Evolutionary conservation across 345 rosid genomes (phyloP), one percentile per base, ranked within the genome.

Genomic region (Eucalyptus erythrocorys): DNA sequence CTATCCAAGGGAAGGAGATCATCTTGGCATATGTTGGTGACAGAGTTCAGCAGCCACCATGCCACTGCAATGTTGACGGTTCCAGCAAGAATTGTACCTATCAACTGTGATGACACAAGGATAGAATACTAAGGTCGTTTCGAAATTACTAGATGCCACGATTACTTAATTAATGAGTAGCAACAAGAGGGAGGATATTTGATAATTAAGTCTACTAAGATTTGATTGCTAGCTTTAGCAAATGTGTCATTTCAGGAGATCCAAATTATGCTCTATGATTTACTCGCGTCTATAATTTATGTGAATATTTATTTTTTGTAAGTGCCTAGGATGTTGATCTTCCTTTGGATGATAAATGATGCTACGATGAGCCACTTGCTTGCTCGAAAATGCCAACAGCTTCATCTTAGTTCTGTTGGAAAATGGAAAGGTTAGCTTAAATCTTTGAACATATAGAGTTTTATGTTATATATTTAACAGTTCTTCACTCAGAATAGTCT

Each of bases 21-120:
- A 51, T 96, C 99, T 85, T 93, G 96, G 91, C 99, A 97, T 92
- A 96, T 96, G 91, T 96, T 93, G 32, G 91, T 87, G 49, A 96
- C 91, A 49, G 99, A 93, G 89, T 45, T 94, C 92, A 96, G 93
- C 89, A 94, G 88, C 98, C 98, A 97, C 99, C 97, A 95, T 87
- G 99, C 99, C 48, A 95, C 97, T 66, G 94, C 88, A 59, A 94
- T 90, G 91, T 95, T 97, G 90, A 96, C 91, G 68, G 99, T 96
- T 91, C 99, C 99, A 27, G 97, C 97, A 19, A 97, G 94, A 79
- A 96, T 64, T 48, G 99, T 97, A 88, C 99, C 99, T 11, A 94
- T 95, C 91, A 97, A 97, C 92, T 96, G 61, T 57, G 85, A 43
- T 32, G 57, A 71, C 81, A 45, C 66, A 87, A 80, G 87, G 84